Conservation (phyloP, 257 asterid genomes). For the Anisodus acutangulus region DNA sequence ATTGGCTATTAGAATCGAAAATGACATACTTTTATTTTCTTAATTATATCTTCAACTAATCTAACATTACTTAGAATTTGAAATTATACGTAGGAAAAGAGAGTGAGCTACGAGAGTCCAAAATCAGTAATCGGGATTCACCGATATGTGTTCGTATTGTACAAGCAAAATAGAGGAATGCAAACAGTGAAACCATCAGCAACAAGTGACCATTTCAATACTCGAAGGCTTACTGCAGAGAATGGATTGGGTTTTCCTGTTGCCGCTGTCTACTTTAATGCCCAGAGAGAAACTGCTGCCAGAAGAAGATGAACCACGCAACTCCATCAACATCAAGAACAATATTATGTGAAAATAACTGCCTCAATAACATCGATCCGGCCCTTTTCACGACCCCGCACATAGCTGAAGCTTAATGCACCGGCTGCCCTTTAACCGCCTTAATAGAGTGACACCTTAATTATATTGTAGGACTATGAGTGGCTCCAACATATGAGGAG, state of each 20-base stretch:
- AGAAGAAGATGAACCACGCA: slow-evolving; percentile 59
- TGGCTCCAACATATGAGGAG: too few species aligned
- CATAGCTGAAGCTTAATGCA: too few species aligned
- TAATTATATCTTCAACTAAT: background rate
- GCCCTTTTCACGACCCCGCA: too few species aligned
- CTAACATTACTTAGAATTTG: background rate
- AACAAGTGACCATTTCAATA: slow-evolving; percentile 70
- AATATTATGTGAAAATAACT: too few species aligned
- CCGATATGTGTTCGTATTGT: slow-evolving; percentile 70
- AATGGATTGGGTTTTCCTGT: slow-evolving; percentile 69
- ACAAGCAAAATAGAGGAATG: slow-evolving; percentile 62
- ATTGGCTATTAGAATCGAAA: too few species aligned
- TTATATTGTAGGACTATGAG: too few species aligned
- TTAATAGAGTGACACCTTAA: too few species aligned
- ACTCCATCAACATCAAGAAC: background rate
- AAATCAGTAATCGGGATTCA: slow-evolving; percentile 82
- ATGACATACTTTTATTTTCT: background rate
- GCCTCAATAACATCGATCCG: too few species aligned
- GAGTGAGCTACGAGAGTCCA: slow-evolving; percentile 67
- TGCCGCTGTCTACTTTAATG: slow-evolving; percentile 79
- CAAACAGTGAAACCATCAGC: slow-evolving; percentile 59
- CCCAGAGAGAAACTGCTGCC: slow-evolving; percentile 90
- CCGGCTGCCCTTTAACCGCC: too few species aligned
- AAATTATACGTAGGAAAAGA: slow-evolving; percentile 59
- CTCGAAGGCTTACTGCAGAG: slow-evolving; percentile 58